Percentiles rank a stretch among this genome's conserved stretches.
Conservation (phyloP, 2,329 filamentous ascomycete genomes). For the Sporothrix schenckii region DNA sequence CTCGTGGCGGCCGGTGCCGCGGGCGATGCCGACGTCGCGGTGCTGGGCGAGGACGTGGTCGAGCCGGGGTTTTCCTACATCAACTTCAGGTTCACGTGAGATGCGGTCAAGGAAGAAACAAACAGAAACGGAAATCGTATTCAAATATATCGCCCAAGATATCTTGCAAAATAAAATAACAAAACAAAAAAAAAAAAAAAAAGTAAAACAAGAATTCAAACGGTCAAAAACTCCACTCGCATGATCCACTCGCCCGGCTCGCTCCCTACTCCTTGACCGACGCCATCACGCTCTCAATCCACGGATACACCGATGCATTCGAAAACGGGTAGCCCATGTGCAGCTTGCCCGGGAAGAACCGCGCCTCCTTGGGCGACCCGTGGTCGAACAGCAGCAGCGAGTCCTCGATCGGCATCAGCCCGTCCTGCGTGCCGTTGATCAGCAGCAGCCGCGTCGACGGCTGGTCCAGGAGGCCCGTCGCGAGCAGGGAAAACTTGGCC, state of each 20-base stretch:
- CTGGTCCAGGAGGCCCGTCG: slow-evolving; percentile 59
- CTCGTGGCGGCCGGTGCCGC: slow-evolving; percentile 23
- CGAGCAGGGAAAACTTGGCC: slow-evolving; percentile 64
- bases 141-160: not conserved
- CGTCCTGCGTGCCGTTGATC: slow-evolving; percentile 65
- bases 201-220: not conserved
- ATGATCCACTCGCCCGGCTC: not conserved
- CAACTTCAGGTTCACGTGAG: slow-evolving; percentile 24
- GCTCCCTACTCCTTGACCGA: slow-evolving; percentile 35
- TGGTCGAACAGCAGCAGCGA: slow-evolving; percentile 66
- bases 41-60: slow-evolving; percentile 24
- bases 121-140: too few relatives aligned
- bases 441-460: slow-evolving; percentile 61
- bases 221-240: not conserved
- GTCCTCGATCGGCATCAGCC: slow-evolving; percentile 70
- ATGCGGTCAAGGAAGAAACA: not conserved
- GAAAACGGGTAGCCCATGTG: slow-evolving; percentile 71
- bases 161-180: not conserved
- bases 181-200: not conserved
- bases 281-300: slow-evolving; percentile 61
- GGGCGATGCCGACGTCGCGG: slow-evolving; percentile 20
- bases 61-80: slow-evolving; percentile 26
- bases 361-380: slow-evolving; percentile 65
- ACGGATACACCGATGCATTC: slow-evolving; percentile 61
- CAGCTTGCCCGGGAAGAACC: slow-evolving; percentile 63